phyloP scores from a whole-genome alignment of 345 rosid genomes.

The Clausena lansium region DNA sequence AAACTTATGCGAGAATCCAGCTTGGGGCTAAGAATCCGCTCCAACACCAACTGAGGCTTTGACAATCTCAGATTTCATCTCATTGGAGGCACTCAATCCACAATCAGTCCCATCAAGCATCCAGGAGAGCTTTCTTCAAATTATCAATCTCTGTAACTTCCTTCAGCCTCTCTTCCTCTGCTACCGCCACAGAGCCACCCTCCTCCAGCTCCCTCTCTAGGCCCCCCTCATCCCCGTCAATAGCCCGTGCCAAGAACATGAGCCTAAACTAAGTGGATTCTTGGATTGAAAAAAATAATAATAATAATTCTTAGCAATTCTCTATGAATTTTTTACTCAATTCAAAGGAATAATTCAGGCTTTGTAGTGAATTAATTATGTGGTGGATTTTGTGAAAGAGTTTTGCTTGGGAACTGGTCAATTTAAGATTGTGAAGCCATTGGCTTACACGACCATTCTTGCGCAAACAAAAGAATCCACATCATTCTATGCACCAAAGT shows the following conservation, averaged over 20 bases:
- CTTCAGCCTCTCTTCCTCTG: conserved; percentile 38
- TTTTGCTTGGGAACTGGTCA: conserved; percentile 44
- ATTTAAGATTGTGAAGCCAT: conserved; percentile 55
- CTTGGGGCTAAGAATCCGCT: no score
- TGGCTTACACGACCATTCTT: neutral
- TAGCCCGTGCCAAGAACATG: conserved; percentile 29
- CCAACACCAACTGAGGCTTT: no score
- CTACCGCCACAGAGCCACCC: conserved; percentile 36
- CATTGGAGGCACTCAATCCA: conserved; percentile 70
- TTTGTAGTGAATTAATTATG: conserved; percentile 15
- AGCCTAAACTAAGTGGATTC: conserved; percentile 25
- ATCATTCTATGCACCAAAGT: no score
- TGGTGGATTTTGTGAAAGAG: conserved; percentile 13
- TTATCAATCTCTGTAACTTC: conserved; percentile 47
- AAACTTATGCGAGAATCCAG: conserved; percentile 88
- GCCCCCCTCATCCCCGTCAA: conserved; percentile 36
- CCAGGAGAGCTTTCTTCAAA: conserved; percentile 62
- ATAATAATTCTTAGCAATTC: neutral
- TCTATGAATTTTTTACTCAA: conserved; percentile 8
- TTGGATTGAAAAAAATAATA: neutral
- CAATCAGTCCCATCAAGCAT: conserved; percentile 72
- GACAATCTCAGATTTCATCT: no score
- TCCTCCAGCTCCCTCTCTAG: conserved; percentile 22
- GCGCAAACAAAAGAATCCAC: no score
- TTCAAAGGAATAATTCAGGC: conserved; percentile 15